Evolutionary conservation across 768 basidiomycete genomes (phyloP), one percentile per base, ranked within the genome.

Genomic region (Calvatia gigantea): DNA sequence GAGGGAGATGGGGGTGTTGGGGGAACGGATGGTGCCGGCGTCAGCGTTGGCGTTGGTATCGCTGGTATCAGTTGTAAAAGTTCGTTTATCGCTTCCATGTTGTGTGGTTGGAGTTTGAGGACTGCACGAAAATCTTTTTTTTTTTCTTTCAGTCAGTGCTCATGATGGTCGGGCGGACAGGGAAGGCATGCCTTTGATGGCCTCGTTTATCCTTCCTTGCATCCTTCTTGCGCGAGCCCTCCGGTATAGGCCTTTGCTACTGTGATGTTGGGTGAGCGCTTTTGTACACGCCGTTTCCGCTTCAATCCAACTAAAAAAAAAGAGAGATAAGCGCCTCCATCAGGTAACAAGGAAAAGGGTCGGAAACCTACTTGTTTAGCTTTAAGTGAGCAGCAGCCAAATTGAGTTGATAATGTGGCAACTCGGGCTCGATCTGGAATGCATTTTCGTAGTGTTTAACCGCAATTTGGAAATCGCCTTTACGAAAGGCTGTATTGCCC

Each of bases 321-420:
- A 31, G 47, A 47, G 25, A 46, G 54, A 54, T 58, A 8, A 53
- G 47, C 31, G 52, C 31, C 42, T 28, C 23, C 23, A 28, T 41
- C 23, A 42, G 21, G 3, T 15, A n/a, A 23, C 9, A 21, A 11
- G 9, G 25, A 42, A 14, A n/a, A 15, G 14, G 1, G 4, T n/a
- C 5, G 35, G 37, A 19, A 39, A 71, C 85, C 56, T 67, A 90
- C 88, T 85, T 81, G 68, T 74, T 73, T 44, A 89, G 68, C 64
- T 90, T 90, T 32, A 90, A 67, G 65, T 89, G 76, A 0, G 88
- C 87, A 1, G 87, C 87, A 2, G 88, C 88, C 23, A 89, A 75
- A 62, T 90, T 90, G 32, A 89, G 78, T 62, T 87, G 84, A 61
- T 90, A 90, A 62, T 86, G 82, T 0, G 88, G 86, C 58, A 89